Evolutionary conservation across 1,284 basidiomycete species (phyloP).

Genomic region (Cystobasidium sp.): DNA sequence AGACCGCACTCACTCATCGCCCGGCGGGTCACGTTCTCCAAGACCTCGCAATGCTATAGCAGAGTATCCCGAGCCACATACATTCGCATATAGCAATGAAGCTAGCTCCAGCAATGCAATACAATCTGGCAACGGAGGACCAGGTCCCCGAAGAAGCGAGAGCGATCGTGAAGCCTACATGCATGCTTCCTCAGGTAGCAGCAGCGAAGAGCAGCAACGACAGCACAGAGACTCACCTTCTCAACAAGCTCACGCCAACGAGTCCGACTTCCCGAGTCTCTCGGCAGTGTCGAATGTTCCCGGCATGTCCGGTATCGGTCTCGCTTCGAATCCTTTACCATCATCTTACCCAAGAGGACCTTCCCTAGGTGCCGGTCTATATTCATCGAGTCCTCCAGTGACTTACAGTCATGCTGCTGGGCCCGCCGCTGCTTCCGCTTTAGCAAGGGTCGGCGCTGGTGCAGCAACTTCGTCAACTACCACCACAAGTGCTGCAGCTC

Average conservation of each 20-base stretch:
- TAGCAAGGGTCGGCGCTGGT: constrained; percentile 22
- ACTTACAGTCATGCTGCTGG: not conserved
- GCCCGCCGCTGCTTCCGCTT: not conserved
- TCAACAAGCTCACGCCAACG: not conserved
- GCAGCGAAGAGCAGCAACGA: not conserved
- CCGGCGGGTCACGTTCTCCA: constrained; percentile 23
- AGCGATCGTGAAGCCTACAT: constrained; percentile 16
- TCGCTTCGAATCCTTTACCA: constrained; percentile 23
- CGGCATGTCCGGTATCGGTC: constrained; percentile 40
- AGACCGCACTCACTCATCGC: constrained; percentile 10
- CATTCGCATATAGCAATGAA: constrained; percentile 3
- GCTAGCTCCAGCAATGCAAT: not conserved
- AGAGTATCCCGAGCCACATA: not conserved
- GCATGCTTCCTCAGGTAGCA: too few relatives aligned
- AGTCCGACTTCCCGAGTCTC: constrained; percentile 21
- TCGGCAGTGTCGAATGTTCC: constrained; percentile 36
- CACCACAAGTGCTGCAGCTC: constrained; percentile 4
- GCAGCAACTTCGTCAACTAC: constrained; percentile 18
- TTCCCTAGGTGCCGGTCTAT: not conserved
- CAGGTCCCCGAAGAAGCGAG: constrained; percentile 3
- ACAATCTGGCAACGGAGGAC: not conserved
- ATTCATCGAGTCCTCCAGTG: constrained; percentile 19
- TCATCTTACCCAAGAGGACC: constrained; percentile 18
- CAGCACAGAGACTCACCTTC: not conserved
- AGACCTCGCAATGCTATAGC: constrained; percentile 25